phyloP scores from a whole-genome alignment of 2,329 filamentous ascomycete species.

The Aspergillus sp. region DNA sequence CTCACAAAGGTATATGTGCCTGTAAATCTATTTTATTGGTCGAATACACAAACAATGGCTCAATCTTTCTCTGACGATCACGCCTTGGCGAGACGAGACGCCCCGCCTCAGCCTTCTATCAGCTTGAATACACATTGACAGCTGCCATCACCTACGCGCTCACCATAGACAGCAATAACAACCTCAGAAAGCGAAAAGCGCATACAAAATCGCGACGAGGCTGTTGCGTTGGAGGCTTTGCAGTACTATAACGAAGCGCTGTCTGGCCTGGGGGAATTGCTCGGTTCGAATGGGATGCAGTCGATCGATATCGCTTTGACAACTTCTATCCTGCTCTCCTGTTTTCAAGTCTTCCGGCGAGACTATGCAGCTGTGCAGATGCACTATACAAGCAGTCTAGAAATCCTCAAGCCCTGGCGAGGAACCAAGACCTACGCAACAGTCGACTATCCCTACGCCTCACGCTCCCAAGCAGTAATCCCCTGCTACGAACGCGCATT shows the following conservation, averaged over 20 bases:
- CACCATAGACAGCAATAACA: not conserved
- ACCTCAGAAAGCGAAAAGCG: not conserved
- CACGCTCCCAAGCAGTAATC: not conserved
- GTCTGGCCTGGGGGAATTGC: not conserved
- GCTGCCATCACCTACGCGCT: not conserved
- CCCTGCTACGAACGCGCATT: not conserved
- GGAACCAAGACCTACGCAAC: not conserved
- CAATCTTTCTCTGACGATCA: no score
- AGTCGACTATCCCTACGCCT: not conserved
- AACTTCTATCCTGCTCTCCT: not conserved
- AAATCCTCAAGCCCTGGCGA: not conserved
- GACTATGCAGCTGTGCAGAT: not conserved
- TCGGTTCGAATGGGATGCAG: not conserved
- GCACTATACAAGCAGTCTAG: not conserved
- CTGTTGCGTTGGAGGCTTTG: not conserved
- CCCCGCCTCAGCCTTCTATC: not conserved
- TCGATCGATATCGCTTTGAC: not conserved
- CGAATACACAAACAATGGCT: no score
- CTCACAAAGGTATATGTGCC: no score
- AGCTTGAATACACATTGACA: not conserved
- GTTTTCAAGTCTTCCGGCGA: not conserved
- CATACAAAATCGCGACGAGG: not conserved
- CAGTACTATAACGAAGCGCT: not conserved
- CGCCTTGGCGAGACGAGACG: not conserved
- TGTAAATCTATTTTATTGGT: no score